Evolutionary conservation across 371 early-diverging fungal species (phyloP).

Genomic region (Mucor lusitanicus): DNA sequence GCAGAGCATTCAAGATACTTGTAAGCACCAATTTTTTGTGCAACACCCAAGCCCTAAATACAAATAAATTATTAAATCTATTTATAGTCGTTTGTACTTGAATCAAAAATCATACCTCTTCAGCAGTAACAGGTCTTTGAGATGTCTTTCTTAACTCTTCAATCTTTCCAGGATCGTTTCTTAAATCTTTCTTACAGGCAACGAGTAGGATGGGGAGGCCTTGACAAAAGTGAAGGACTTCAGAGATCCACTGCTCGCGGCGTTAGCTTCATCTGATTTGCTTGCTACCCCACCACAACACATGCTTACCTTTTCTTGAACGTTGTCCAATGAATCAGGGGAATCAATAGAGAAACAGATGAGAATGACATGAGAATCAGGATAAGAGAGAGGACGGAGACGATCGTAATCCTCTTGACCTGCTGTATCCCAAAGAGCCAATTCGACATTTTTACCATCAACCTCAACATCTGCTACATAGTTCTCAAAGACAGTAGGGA

Average conservation of each 20-base stretch:
- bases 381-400: conserved; percentile 89
- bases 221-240: conserved; percentile 87
- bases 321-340: conserved; percentile 89
- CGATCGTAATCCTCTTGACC: conserved; percentile 92
- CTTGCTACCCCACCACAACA: not conserved
- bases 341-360: conserved; percentile 86
- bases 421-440: conserved; percentile 97
- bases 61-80: not conserved
- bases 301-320: conserved; percentile 65
- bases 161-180: conserved; percentile 76
- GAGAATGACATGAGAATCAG: conserved; percentile 88
- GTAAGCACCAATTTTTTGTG: conserved; percentile 71
- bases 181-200: conserved; percentile 90
- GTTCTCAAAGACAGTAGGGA: conserved; percentile 97
- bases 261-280: not conserved
- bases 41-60: conserved; percentile 59
- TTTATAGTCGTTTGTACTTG: not conserved
- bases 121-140: conserved; percentile 77
- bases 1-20: conserved; percentile 83
- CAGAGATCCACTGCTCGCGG: conserved; percentile 82
- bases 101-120: conserved; percentile 58
- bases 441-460: conserved; percentile 41
- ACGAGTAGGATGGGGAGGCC: conserved; percentile 87
- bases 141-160: conserved; percentile 75
- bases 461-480: conserved; percentile 92